Evolutionary conservation across 345 rosid genomes (phyloP).

Genomic region (Gossypium ekmanianum): DNA sequence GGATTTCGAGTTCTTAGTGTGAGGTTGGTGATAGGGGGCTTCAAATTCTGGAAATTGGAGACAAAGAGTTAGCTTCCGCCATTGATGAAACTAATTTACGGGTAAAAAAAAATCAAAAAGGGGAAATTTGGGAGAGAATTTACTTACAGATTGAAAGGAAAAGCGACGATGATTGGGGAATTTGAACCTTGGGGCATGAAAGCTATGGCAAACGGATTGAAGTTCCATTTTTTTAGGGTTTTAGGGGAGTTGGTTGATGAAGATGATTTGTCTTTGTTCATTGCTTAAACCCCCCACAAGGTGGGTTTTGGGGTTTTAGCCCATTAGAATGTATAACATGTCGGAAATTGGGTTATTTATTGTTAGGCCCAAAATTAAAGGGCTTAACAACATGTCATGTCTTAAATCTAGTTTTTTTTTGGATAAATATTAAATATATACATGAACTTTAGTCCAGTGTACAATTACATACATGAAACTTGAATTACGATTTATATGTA

Average conservation of each 20-base stretch:
- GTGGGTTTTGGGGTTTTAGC: not conserved
- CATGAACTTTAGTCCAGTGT: rapidly evolving
- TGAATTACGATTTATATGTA: no score
- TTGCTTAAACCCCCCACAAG: conserved; percentile 30
- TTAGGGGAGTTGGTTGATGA: not conserved
- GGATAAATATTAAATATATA: no score
- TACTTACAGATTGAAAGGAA: conserved; percentile 36
- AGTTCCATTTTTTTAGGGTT: conserved; percentile 44
- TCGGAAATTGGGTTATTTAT: not conserved
- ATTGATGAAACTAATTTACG: not conserved
- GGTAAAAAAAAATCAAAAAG: not conserved
- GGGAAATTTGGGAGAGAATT: not conserved
- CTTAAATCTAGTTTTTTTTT: not conserved
- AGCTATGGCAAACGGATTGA: conserved; percentile 49
- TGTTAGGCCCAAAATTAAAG: not conserved
- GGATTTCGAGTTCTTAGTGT: conserved; percentile 19
- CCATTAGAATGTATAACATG: not conserved
- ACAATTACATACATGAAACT: no score
- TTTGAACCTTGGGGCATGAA: conserved; percentile 33
- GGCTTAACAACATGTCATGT: not conserved
- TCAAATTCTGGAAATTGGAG: conserved; percentile 17
- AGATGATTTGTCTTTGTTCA: not conserved
- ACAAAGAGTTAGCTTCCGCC: not conserved
- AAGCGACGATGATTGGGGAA: conserved; percentile 20
- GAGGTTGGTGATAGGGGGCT: conserved; percentile 32